These are phyloP conservation scores for Dioscorea alata DNA, from an alignment of 106 monocot species.

Conservation along the genomic window DNA sequence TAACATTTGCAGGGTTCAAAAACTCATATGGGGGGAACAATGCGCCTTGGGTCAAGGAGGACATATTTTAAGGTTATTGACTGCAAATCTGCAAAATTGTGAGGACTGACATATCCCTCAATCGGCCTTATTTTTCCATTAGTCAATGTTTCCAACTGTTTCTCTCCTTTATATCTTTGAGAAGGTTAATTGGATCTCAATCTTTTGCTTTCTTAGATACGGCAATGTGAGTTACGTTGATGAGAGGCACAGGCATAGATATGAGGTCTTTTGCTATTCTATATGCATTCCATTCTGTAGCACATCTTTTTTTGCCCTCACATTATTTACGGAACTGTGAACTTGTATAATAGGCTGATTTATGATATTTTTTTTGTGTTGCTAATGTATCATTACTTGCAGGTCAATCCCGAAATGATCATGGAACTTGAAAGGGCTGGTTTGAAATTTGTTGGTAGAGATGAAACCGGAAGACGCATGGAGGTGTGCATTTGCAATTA, in stretches of 20 bases:
- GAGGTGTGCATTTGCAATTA: constrained; percentile 40
- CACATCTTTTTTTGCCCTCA: neutral
- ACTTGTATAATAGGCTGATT: neutral
- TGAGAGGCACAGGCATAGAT: constrained; percentile 92
- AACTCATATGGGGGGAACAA: constrained; percentile 99
- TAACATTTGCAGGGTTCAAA: constrained; percentile 68
- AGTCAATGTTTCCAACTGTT: neutral
- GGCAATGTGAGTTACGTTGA: constrained; percentile 61
- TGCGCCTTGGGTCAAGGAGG: constrained; percentile 92
- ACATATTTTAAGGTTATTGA: constrained; percentile 47
- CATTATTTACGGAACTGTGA: neutral
- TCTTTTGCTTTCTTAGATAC: constrained; percentile 42
- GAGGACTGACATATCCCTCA: constrained; percentile 13
- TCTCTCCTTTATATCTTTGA: neutral
- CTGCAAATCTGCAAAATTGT: constrained; percentile 86
- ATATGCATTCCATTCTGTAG: no score
- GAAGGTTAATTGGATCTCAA: no score
- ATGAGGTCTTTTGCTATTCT: constrained; percentile 43
- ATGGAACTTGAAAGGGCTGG: constrained; percentile 73
- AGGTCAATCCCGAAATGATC: constrained; percentile 96
- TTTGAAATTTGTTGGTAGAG: constrained; percentile 87
- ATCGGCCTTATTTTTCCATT: neutral
- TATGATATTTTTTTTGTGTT: neutral
- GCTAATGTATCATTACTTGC: neutral
- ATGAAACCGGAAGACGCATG: constrained; percentile 91